Evolutionary conservation across 768 basidiomycete species (phyloP).

Genomic region (Auriculariales sp.): DNA sequence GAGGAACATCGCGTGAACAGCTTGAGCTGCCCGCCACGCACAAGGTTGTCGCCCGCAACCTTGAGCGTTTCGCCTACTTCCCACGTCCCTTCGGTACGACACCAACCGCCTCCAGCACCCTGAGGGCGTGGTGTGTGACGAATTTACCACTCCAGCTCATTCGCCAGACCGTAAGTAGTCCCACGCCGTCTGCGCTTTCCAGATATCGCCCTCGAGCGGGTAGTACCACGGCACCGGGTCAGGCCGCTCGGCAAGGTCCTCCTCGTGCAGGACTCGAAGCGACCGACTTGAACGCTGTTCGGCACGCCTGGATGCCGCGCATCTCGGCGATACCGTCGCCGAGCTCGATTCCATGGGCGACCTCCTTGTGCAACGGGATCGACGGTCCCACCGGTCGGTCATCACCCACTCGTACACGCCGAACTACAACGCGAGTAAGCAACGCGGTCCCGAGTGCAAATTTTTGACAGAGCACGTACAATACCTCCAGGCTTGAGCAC

Average conservation of each 20-base stretch:
- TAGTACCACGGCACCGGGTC: conserved; percentile 87
- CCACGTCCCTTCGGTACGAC: conserved; percentile 86
- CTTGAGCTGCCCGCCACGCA: conserved; percentile 79
- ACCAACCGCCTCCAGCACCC: conserved; percentile 62
- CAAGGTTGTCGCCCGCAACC: conserved; percentile 62
- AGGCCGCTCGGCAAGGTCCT: conserved; percentile 80
- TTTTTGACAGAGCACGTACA: conserved; percentile 32
- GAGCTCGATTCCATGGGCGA: conserved; percentile 84
- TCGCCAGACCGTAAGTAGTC: conserved; percentile 82
- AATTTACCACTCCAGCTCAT: conserved; percentile 80
- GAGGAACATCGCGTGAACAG: conserved; percentile 79
- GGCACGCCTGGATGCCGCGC: conserved; percentile 58
- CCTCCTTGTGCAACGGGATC: conserved; percentile 72
- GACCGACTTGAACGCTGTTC: conserved; percentile 64
- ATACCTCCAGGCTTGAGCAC: conserved; percentile 93
- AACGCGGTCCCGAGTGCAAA: background rate
- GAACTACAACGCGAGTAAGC: conserved; percentile 34
- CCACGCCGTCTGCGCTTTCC: conserved; percentile 87
- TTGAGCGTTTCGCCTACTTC: conserved; percentile 83
- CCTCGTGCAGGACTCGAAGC: conserved; percentile 84
- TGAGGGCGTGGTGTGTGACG: conserved; percentile 68
- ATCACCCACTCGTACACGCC: conserved; percentile 99
- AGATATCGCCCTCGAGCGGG: conserved; percentile 85
- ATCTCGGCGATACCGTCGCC: conserved; percentile 98
- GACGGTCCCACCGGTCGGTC: conserved; percentile 89